Percentiles rank a stretch among this genome's conserved stretches.
Evolutionary conservation across 345 rosid species (phyloP).

Genomic region (Lepidium sativum): DNA sequence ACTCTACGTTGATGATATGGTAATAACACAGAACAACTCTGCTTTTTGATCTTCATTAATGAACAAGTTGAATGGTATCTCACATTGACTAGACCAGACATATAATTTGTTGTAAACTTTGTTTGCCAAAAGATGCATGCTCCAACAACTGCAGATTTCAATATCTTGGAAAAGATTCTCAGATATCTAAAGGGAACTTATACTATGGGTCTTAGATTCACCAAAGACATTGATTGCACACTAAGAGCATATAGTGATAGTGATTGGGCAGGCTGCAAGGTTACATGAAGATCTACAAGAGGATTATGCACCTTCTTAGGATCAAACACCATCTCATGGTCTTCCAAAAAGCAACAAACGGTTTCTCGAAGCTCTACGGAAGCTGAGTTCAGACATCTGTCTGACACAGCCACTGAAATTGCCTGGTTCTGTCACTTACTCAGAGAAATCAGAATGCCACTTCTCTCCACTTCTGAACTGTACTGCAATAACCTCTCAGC

Average conservation of each 20-base stretch:
- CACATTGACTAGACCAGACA: not conserved
- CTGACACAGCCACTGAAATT: not conserved
- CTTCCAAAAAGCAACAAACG: not conserved
- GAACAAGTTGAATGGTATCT: no score
- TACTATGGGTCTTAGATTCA: not conserved
- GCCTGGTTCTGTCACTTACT: not conserved
- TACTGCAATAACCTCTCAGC: not conserved
- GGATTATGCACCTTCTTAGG: not conserved
- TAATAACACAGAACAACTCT: no score
- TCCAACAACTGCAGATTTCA: not conserved
- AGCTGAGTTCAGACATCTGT: not conserved
- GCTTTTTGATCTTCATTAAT: no score
- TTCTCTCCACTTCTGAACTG: fast-evolving
- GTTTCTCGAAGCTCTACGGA: not conserved
- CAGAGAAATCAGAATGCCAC: fast-evolving
- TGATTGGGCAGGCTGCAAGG: not conserved
- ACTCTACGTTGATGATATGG: no score
- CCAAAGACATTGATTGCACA: not conserved
- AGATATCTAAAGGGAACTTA: not conserved
- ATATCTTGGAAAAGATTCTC: not conserved
- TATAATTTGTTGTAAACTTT: not conserved
- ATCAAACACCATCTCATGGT: not conserved
- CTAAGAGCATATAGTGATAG: not conserved
- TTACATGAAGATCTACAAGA: fast-evolving
- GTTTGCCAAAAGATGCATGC: not conserved